These are phyloP conservation scores for Botryotinia convoluta DNA, from an alignment of 2,329 filamentous ascomycete genomes.

Conservation along the genomic window DNA sequence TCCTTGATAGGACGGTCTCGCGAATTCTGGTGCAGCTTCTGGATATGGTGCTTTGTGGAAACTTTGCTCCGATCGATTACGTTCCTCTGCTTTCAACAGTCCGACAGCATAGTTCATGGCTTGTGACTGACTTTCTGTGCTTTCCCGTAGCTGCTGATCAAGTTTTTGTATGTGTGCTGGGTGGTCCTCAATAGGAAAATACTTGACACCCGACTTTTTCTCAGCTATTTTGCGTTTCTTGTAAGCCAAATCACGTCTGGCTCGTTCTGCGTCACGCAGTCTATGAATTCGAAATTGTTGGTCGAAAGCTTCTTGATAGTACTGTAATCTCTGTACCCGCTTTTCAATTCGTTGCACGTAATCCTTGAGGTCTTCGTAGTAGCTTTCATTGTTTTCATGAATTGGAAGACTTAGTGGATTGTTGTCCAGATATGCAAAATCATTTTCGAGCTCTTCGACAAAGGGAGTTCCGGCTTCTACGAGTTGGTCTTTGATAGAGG, in stretches of 20 bases:
- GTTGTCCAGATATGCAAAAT: not conserved
- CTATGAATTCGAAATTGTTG: not conserved
- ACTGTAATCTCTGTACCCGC: not conserved
- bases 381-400: not conserved
- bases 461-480: not conserved
- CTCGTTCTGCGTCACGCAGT: constrained; percentile 1
- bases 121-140: not conserved
- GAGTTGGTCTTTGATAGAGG: not conserved
- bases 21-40: not conserved
- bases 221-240: constrained; percentile 1
- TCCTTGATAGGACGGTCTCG: not conserved
- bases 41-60: not conserved
- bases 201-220: not conserved
- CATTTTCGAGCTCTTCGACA: not conserved
- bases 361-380: not conserved
- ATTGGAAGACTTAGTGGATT: not conserved
- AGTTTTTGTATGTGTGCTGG: not conserved
- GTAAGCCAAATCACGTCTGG: not conserved
- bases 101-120: not conserved
- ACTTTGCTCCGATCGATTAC: not conserved
- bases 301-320: not conserved
- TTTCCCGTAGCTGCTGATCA: not conserved
- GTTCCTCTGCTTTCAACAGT: not conserved
- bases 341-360: not conserved
- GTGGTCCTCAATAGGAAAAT: not conserved